Percentiles rank a stretch among this genome's conserved stretches.
Conservation (phyloP, 805 yeast species). For the Pachysolen tannophilus region DNA sequence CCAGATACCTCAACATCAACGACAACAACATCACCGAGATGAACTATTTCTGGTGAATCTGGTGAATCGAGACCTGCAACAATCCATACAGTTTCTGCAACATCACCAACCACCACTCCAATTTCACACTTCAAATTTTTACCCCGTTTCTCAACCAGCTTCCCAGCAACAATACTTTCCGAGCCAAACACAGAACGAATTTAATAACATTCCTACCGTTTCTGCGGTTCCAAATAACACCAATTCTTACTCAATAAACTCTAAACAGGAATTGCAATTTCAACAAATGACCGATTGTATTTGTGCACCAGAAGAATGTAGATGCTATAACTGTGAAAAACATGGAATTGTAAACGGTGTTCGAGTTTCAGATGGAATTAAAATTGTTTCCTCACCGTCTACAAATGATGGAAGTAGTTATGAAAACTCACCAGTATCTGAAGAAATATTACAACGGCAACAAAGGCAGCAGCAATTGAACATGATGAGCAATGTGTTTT, state of each 20-base stretch:
- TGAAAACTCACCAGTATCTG: not conserved
- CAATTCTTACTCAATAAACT: too few species aligned
- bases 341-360: constrained; percentile 26
- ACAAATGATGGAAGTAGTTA: not conserved
- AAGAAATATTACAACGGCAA: not conserved
- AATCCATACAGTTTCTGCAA: too few species aligned
- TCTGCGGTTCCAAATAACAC: too few species aligned
- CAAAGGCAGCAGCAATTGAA: not conserved
- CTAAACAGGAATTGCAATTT: too few species aligned
- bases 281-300: too few species aligned
- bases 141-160: too few species aligned
- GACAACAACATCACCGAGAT: not conserved
- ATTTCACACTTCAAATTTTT: too few species aligned
- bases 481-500: constrained; percentile 3
- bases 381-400: constrained; percentile 9
- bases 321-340: constrained; percentile 24
- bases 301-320: constrained; percentile 24
- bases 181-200: not conserved
- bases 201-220: too few species aligned
- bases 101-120: too few species aligned
- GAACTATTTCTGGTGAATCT: constrained; percentile 15
- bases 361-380: constrained; percentile 19
- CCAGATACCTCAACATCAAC: not conserved
- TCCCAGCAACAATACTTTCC: too few species aligned
- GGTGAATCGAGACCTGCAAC: too few species aligned